Percentiles rank a stretch among this genome's conserved stretches.
phyloP scores from a whole-genome alignment of 73 alveolate species.

The Durusdinium trenchii region DNA sequence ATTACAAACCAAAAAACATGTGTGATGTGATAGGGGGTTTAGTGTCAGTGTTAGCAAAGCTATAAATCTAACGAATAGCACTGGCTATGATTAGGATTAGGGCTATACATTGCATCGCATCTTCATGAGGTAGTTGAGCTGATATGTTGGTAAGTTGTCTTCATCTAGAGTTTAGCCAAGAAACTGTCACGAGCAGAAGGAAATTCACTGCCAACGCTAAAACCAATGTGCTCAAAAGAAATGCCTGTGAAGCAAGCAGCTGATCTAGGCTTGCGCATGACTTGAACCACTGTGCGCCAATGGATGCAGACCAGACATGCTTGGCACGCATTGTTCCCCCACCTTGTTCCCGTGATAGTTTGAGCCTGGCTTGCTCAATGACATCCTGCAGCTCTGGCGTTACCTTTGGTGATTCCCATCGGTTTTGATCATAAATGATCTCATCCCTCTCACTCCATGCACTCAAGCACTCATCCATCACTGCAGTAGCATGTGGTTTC shows the following conservation, averaged over 20 bases:
- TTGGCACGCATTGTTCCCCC: no score
- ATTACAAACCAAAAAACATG: not conserved
- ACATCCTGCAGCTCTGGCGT: not conserved
- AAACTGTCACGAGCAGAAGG: not conserved
- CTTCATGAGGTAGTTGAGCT: no score
- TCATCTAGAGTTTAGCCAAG: no score
- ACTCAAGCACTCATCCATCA: not conserved
- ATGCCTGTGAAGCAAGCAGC: not conserved
- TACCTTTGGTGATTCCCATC: not conserved
- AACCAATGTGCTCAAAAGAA: not conserved
- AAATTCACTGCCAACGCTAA: not conserved
- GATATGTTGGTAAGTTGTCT: no score
- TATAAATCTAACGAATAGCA: no score
- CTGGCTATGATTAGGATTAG: no score
- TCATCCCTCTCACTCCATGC: not conserved
- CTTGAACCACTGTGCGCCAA: not conserved
- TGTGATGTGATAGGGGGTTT: no score
- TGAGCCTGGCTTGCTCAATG: not conserved
- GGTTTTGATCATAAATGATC: not conserved
- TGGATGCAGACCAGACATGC: not conserved
- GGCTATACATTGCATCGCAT: no score
- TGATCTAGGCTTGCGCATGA: not conserved
- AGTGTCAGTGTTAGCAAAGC: no score
- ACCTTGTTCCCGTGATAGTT: no score
- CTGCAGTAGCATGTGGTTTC: not conserved